phyloP scores from a whole-genome alignment of 805 yeast genomes.

The Komagataella pastoris region DNA sequence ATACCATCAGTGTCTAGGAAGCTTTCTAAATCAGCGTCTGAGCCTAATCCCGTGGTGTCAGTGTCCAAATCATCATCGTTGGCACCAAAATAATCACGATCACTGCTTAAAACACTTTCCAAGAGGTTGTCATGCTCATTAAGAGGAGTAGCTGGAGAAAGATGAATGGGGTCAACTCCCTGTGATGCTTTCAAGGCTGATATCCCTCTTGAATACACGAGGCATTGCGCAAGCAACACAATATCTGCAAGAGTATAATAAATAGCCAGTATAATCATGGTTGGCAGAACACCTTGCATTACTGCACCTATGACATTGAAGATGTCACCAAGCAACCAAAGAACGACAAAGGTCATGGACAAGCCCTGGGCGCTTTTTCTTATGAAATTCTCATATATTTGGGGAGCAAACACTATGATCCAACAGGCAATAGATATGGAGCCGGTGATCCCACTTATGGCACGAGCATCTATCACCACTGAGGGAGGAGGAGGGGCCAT shows the following conservation, averaged over 20 bases:
- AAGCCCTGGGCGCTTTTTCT: slow-evolving; percentile 85
- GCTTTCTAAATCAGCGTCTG: slow-evolving; percentile 9
- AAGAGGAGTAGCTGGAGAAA: slow-evolving; percentile 83
- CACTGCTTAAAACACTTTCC: slow-evolving; percentile 42
- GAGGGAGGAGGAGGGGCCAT: slow-evolving; percentile 44
- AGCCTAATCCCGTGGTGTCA: slow-evolving; percentile 11
- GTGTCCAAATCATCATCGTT: slow-evolving; percentile 8
- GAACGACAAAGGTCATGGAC: slow-evolving; percentile 69
- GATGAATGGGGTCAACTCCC: slow-evolving; percentile 58
- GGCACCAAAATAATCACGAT: slow-evolving; percentile 10
- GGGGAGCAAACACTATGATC: slow-evolving; percentile 97
- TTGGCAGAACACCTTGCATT: slow-evolving; percentile 81
- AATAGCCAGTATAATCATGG: slow-evolving; percentile 86
- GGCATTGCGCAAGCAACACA: slow-evolving; percentile 71
- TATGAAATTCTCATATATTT: slow-evolving; percentile 80
- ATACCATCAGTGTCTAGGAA: slow-evolving; percentile 19
- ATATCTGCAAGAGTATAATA: slow-evolving; percentile 90
- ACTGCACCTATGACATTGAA: slow-evolving; percentile 89
- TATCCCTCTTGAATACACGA: slow-evolving; percentile 54
- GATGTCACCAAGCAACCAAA: slow-evolving; percentile 91
- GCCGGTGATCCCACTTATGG: slow-evolving; percentile 67
- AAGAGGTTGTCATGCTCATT: slow-evolving; percentile 47
- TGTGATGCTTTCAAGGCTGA: slow-evolving; percentile 10
- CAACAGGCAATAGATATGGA: slow-evolving; percentile 94
- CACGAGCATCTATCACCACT: slow-evolving; percentile 49